phyloP scores from a whole-genome alignment of 116 monocot genomes.

The Posidonia oceanica region DNA sequence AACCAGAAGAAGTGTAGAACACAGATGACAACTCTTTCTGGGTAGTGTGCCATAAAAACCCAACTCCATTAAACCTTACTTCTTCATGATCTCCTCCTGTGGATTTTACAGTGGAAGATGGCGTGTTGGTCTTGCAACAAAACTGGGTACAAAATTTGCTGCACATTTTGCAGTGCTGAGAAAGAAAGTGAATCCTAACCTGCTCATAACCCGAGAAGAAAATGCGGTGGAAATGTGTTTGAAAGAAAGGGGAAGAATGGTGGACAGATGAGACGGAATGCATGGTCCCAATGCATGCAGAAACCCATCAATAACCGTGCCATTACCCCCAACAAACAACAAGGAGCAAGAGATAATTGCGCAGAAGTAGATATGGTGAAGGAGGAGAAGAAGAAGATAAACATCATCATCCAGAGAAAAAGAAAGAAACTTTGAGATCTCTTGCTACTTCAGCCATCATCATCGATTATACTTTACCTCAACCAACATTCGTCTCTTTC shows the following conservation, averaged over 20 bases:
- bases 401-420: background rate
- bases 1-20: too few species aligned
- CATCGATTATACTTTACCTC: background rate
- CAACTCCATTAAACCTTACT: too few species aligned
- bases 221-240: too few species aligned
- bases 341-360: background rate
- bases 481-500: background rate
- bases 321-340: background rate
- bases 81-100: too few species aligned
- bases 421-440: background rate
- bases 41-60: too few species aligned
- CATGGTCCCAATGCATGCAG: conserved; percentile 8
- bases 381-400: background rate
- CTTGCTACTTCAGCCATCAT: background rate
- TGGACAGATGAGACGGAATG: background rate
- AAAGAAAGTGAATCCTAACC: too few species aligned
- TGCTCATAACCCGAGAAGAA: too few species aligned
- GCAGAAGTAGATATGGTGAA: background rate
- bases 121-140: too few species aligned
- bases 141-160: too few species aligned
- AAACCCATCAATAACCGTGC: background rate
- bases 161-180: too few species aligned
- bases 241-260: background rate
- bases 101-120: too few species aligned
- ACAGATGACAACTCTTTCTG: too few species aligned